phyloP scores from a whole-genome alignment of 2,329 filamentous ascomycete genomes.

The Dactylellina parvicollis region DNA sequence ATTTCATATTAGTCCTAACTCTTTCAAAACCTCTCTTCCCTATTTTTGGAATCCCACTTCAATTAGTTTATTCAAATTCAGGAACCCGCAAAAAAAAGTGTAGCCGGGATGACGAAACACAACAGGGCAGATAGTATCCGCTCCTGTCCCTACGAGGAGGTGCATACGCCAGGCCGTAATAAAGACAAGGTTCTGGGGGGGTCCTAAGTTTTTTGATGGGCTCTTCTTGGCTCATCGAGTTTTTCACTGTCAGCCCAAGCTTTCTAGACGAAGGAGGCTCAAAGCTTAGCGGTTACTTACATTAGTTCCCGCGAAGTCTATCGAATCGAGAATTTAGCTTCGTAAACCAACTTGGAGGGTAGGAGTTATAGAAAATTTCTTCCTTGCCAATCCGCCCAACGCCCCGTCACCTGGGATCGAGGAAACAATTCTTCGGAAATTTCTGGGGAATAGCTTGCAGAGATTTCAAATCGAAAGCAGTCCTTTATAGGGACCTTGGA shows the following conservation, averaged over 20 bases:
- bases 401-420: neutral
- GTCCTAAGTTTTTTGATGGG: neutral
- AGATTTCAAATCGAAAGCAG: no score
- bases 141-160: constrained; percentile 26
- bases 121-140: constrained; percentile 9
- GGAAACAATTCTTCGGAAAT: neutral
- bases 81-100: neutral
- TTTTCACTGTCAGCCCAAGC: neutral
- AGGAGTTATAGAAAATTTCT: neutral
- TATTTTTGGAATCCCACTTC: constrained; percentile 29
- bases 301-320: constrained; percentile 21
- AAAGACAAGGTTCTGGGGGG: neutral
- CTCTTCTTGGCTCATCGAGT: neutral
- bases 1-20: no score
- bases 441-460: no score
- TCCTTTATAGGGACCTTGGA: no score
- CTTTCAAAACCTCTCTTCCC: neutral
- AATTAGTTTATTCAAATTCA: constrained; percentile 2
- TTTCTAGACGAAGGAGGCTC: constrained; percentile 13
- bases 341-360: neutral
- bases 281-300: constrained; percentile 7
- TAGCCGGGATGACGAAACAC: constrained; percentile 12
- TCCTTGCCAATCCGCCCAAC: neutral
- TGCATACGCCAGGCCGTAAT: neutral
- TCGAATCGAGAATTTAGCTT: constrained; percentile 8